Base-by-base conservation (phyloP, 2,329 filamentous ascomycete genomes). In the Colletotrichum spaethianum region DNA sequence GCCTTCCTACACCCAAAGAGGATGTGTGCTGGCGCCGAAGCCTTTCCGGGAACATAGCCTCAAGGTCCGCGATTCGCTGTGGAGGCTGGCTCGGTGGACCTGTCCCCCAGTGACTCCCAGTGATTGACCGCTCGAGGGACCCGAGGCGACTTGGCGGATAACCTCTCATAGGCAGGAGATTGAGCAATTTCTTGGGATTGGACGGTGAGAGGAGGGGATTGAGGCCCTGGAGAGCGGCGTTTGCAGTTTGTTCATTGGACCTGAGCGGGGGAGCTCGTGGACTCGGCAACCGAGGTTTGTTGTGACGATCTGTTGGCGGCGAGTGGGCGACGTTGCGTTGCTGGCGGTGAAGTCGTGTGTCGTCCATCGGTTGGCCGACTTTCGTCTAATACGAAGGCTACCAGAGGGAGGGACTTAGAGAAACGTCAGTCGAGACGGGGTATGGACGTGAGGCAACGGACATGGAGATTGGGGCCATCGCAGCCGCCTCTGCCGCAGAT, bases 161-260 rank as follows among this genome's bases (percentile, higher is more conserved):
- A 75, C 77, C 78, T 79, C 76, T 80, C 77, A 79, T 74, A 78
- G 73, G 70, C 72, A 75, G 42, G 69, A 79, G 76, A 78, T 77
- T 76, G 78, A 63, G 67, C 73, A 76, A 77, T 77, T 73, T 76
- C 67, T 63, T 75, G 62, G 77, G 71, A 81, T 80, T 80, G 79
- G 79, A 72, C 71, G 26, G 73, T 52, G 56, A 40, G 31, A 60
- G 44, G 63, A 61, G 63, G 63, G 40, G 66, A 31, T 46, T 38
- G 56, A 36, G 63, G 36, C 26, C 28, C 23, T 14, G 11, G 26
- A 36, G 44, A 18, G 31, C 20, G 64, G 26, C 23, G 48, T 26
- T 33, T 61, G 62, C 46, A 12, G 38, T 48, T 44, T 56, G 59
- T 46, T 63, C 48, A 38, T 20, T 56, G 5, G 57, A 70, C 2